phyloP scores from a whole-genome alignment of 352 stramenopile species.

The Globisporangium canariense region DNA sequence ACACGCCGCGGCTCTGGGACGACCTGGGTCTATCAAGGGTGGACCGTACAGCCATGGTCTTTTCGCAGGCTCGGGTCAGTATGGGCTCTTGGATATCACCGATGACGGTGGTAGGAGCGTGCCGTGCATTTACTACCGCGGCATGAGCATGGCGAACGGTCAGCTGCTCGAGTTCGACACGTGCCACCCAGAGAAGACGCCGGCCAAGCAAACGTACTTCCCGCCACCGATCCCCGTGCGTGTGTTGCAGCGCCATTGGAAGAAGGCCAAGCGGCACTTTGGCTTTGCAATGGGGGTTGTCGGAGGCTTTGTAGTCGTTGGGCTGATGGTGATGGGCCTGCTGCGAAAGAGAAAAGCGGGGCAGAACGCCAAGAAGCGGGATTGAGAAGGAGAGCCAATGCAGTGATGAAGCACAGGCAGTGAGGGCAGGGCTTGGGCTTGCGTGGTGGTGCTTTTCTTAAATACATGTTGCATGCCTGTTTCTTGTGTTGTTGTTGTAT shows the following conservation, averaged over 20 bases:
- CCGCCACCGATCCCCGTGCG: constrained; percentile 59
- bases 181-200: constrained; percentile 66
- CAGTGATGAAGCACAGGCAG: background rate
- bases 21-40: constrained; percentile 80
- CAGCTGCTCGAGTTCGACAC: constrained; percentile 74
- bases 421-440: background rate
- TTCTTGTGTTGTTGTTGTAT: background rate
- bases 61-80: constrained; percentile 76
- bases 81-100: constrained; percentile 74
- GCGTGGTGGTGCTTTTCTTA: background rate
- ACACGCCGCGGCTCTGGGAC: constrained; percentile 77
- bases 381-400: background rate
- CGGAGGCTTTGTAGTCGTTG: background rate
- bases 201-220: constrained; percentile 47
- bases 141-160: constrained; percentile 52
- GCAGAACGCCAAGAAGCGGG: constrained; percentile 3
- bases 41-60: constrained; percentile 85
- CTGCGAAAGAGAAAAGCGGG: background rate
- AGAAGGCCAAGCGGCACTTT: constrained; percentile 44
- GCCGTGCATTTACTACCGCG: constrained; percentile 71
- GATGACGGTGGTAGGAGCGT: constrained; percentile 59
- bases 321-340: background rate
- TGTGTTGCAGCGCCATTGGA: constrained; percentile 46
- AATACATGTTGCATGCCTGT: constrained; percentile 1
- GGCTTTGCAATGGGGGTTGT: background rate